phyloP scores from a whole-genome alignment of 1,284 basidiomycete species.

The Trichosporon faecale region DNA sequence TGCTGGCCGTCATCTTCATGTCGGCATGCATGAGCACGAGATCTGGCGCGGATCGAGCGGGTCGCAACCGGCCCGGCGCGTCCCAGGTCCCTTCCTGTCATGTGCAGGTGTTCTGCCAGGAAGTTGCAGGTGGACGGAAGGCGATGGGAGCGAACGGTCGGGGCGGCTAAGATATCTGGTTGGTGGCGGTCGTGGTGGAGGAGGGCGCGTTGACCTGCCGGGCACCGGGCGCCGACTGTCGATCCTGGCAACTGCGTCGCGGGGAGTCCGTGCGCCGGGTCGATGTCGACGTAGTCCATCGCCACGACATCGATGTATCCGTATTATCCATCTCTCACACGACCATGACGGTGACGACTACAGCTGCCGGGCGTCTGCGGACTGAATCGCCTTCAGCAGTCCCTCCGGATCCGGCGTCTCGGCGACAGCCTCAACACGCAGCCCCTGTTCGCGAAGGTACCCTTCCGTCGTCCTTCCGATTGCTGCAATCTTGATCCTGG shows the following conservation, averaged over 20 bases:
- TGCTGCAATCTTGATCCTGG: conserved; percentile 29
- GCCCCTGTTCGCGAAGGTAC: conserved; percentile 24
- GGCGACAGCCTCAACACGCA: conserved; percentile 40
- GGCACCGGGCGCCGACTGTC: too few species aligned
- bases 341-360: background rate
- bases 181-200: background rate
- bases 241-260: too few species aligned
- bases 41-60: background rate
- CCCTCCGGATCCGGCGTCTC: conserved; percentile 40
- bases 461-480: conserved; percentile 47
- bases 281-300: background rate
- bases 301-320: background rate
- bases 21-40: background rate
- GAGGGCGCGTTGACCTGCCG: too few species aligned
- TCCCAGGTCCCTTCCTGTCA: background rate
- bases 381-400: conserved; percentile 26
- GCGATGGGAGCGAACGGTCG: too few species aligned
- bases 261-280: too few species aligned
- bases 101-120: background rate
- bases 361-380: conserved; percentile 11
- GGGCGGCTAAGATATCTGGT: too few species aligned
- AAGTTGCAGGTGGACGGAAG: background rate
- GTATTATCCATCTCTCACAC: background rate
- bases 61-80: background rate
- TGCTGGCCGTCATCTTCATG: background rate